These are phyloP conservation scores for Colletotrichum sp. DNA, from an alignment of 2,329 filamentous ascomycete genomes.

Conservation along the genomic window DNA sequence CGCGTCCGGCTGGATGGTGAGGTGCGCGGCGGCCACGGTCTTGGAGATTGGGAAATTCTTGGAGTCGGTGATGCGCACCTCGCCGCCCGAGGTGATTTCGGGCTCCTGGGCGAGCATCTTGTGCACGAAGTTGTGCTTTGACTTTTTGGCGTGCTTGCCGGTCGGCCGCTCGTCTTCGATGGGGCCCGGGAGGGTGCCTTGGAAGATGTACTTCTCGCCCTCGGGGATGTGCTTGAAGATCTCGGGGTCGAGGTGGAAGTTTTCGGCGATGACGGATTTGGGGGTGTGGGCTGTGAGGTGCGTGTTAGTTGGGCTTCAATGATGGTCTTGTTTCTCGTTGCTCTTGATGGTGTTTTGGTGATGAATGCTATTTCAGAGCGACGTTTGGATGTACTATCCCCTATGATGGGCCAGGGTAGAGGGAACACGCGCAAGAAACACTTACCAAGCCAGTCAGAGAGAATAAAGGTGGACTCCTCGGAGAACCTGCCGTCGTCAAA, in stretches of 20 bases:
- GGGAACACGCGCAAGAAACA: neutral
- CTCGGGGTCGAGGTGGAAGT: slow-evolving; percentile 74
- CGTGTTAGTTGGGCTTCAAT: slow-evolving; percentile 12
- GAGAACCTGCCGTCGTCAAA: slow-evolving; percentile 57
- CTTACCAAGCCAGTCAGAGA: slow-evolving; percentile 74
- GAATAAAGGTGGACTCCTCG: slow-evolving; percentile 70
- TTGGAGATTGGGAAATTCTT: slow-evolving; percentile 75
- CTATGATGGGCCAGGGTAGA: neutral
- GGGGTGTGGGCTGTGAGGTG: slow-evolving; percentile 64
- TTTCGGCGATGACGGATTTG: slow-evolving; percentile 73
- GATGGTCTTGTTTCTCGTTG: too few species aligned
- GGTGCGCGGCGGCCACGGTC: slow-evolving; percentile 74
- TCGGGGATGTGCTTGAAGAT: slow-evolving; percentile 71
- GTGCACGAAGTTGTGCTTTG: slow-evolving; percentile 72
- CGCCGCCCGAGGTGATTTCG: slow-evolving; percentile 68
- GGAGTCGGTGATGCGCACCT: slow-evolving; percentile 78
- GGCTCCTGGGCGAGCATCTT: slow-evolving; percentile 73
- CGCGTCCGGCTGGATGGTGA: slow-evolving; percentile 72
- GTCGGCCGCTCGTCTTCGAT: slow-evolving; percentile 69
- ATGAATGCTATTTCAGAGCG: neutral
- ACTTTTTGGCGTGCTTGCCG: slow-evolving; percentile 66
- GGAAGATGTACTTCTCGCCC: slow-evolving; percentile 78
- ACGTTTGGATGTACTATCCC: neutral
- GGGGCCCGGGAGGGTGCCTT: slow-evolving; percentile 66
- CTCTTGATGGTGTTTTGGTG: neutral